phyloP scores from a whole-genome alignment of 176 grass and related monocot genomes.

The Tillandsia leiboldiana region DNA sequence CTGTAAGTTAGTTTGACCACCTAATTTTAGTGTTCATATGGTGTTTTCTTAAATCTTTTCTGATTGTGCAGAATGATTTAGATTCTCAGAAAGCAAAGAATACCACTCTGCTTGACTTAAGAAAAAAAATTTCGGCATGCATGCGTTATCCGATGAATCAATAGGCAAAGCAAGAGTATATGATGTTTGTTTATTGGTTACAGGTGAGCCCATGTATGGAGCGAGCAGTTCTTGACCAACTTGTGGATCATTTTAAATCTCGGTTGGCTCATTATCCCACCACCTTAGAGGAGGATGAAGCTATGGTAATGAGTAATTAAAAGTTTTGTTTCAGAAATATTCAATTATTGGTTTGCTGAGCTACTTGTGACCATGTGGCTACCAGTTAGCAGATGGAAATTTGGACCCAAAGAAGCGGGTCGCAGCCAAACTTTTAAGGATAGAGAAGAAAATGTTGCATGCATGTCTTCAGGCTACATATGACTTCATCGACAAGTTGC shows the following conservation, averaged over 20 bases:
- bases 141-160: too few relatives aligned
- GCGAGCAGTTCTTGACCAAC: slow-evolving; percentile 91
- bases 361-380: slow-evolving; percentile 4
- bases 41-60: not conserved
- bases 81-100: too few relatives aligned
- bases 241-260: slow-evolving; percentile 70
- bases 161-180: too few relatives aligned
- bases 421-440: slow-evolving; percentile 69
- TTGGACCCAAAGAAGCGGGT: slow-evolving; percentile 91
- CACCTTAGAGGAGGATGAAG: slow-evolving; percentile 75
- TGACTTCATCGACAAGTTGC: slow-evolving; percentile 66
- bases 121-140: too few relatives aligned
- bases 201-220: slow-evolving; percentile 90
- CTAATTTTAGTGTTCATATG: slow-evolving; percentile 7
- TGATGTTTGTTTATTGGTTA: slow-evolving; percentile 1
- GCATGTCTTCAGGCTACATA: slow-evolving; percentile 61
- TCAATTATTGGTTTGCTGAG: slow-evolving; percentile 18
- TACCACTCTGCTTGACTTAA: too few relatives aligned
- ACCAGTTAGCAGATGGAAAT: slow-evolving; percentile 57
- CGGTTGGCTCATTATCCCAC: slow-evolving; percentile 78
- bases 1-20: slow-evolving; percentile 36
- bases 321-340: slow-evolving; percentile 4
- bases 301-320: slow-evolving; percentile 48
- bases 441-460: slow-evolving; percentile 95
- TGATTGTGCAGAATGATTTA: not conserved